Evolutionary conservation across 495 filamentous ascomycete genomes (phyloP).

Genomic region (Thozetella sp.): DNA sequence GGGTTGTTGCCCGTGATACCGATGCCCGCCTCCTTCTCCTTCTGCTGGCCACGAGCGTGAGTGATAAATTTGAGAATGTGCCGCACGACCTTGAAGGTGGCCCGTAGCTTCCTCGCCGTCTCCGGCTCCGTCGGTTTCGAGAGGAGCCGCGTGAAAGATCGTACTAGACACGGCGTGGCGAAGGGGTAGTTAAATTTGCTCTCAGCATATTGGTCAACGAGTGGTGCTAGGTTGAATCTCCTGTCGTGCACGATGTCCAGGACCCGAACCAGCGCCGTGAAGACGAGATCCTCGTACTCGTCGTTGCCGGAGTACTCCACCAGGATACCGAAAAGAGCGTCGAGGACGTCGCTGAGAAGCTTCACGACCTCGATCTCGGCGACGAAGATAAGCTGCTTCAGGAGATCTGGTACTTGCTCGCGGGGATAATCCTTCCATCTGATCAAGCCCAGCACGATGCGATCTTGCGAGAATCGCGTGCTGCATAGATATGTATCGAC

Average conservation of each 20-base stretch:
- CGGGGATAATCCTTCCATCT: conserved; percentile 80
- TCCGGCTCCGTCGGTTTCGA: conserved; percentile 77
- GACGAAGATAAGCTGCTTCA: conserved; percentile 88
- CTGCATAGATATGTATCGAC: conserved; percentile 92
- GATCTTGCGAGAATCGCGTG: conserved; percentile 93
- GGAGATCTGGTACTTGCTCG: conserved; percentile 67
- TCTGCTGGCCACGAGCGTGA: conserved; percentile 83
- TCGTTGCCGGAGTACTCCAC: conserved; percentile 87
- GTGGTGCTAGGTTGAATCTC: conserved; percentile 84
- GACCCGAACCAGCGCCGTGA: conserved; percentile 85
- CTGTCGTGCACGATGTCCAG: conserved; percentile 94
- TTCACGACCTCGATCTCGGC: conserved; percentile 98
- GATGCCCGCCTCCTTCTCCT: conserved; percentile 84
- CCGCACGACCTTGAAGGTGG: conserved; percentile 92
- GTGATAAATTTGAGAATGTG: conserved; percentile 96
- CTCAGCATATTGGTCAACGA: conserved; percentile 92
- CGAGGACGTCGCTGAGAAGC: conserved; percentile 84
- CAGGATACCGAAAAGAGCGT: conserved; percentile 87
- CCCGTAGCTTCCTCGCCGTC: conserved; percentile 79
- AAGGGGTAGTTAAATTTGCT: conserved; percentile 91
- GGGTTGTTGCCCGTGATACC: conserved; percentile 78
- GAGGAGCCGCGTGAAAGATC: conserved; percentile 82
- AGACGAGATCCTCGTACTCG: conserved; percentile 90
- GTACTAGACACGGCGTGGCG: conserved; percentile 86
- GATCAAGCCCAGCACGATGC: conserved; percentile 78